Conservation (phyloP, 2,329 filamentous ascomycete genomes). For the Tolypocladium guangdongense region DNA sequence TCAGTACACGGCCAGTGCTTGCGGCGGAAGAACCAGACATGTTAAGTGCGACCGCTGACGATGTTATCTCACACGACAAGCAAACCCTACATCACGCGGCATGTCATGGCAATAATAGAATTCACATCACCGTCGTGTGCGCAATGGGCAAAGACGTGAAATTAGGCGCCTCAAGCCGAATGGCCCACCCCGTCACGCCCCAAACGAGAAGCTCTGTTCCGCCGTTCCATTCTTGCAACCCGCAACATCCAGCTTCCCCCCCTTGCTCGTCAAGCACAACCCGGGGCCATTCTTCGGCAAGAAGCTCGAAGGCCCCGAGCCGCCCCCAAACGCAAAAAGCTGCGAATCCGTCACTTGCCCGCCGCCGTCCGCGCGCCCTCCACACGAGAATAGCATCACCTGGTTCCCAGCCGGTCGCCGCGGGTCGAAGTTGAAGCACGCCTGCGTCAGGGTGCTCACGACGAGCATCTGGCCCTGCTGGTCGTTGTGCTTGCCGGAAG, state of each 20-base stretch:
- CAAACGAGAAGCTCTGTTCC: neutral
- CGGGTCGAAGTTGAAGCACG: constrained; percentile 45
- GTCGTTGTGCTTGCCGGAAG: constrained; percentile 39
- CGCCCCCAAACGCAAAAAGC: constrained; percentile 35
- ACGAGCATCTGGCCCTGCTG: constrained; percentile 34
- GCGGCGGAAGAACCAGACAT: too few relatives aligned
- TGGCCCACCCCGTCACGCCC: neutral
- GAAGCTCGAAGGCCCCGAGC: constrained; percentile 29
- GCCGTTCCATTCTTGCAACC: neutral
- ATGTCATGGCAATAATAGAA: too few relatives aligned
- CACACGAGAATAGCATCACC: constrained; percentile 46
- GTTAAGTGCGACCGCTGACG: too few relatives aligned
- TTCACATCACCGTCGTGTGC: too few relatives aligned
- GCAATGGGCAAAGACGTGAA: too few relatives aligned
- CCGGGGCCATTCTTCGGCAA: constrained; percentile 32
- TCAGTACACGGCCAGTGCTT: too few relatives aligned
- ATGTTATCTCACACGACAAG: too few relatives aligned
- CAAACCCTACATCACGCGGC: too few relatives aligned
- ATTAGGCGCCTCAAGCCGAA: too few relatives aligned
- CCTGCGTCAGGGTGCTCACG: constrained; percentile 46
- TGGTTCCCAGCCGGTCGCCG: constrained; percentile 22
- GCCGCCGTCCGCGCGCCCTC: constrained; percentile 43
- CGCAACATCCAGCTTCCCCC: neutral
- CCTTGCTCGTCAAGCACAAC: constrained; percentile 27
- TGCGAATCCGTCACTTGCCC: constrained; percentile 41